A percentile compares a stretch with the other conserved stretches of the same genome.
Evolutionary conservation across 2,329 filamentous ascomycete genomes (phyloP).

Genomic region (Xylariaceae sp.): DNA sequence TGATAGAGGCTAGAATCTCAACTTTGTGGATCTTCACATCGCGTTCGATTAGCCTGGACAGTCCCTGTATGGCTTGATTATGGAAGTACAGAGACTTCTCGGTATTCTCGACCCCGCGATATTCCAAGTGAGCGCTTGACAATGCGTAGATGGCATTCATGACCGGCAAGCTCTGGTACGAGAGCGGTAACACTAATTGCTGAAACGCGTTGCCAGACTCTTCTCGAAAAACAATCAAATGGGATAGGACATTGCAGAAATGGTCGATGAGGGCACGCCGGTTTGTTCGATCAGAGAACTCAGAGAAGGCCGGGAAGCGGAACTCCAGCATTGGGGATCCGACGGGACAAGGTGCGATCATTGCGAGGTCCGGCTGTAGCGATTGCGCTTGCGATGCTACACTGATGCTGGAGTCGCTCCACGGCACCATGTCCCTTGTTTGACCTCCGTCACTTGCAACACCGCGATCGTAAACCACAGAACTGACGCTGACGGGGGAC

Average conservation of each 20-base stretch:
- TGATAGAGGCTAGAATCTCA: constrained; percentile 63
- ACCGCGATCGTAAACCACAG: constrained; percentile 37
- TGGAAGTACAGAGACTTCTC: constrained; percentile 64
- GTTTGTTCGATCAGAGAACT: constrained; percentile 58
- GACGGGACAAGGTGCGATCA: constrained; percentile 45
- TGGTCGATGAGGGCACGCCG: constrained; percentile 61
- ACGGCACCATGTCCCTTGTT: constrained; percentile 22
- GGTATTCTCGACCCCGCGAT: constrained; percentile 53
- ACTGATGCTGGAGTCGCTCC: constrained; percentile 25
- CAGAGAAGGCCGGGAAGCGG: constrained; percentile 54
- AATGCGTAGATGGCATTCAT: constrained; percentile 86
- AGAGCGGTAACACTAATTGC: constrained; percentile 63
- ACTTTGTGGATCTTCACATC: constrained; percentile 54
- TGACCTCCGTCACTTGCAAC: constrained; percentile 18
- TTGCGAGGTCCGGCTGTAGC: constrained; percentile 42
- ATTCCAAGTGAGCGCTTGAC: constrained; percentile 81
- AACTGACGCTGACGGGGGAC: constrained; percentile 35
- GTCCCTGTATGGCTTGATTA: constrained; percentile 59
- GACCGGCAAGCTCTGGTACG: constrained; percentile 58
- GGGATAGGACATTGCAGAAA: constrained; percentile 65
- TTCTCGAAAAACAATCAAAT: constrained; percentile 67
- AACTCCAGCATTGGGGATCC: constrained; percentile 53
- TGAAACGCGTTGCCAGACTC: constrained; percentile 66
- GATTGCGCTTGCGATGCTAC: constrained; percentile 28
- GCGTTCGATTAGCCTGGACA: constrained; percentile 59